phyloP scores from a whole-genome alignment of 2,329 filamentous ascomycete genomes.

The Apiospora koreana region DNA sequence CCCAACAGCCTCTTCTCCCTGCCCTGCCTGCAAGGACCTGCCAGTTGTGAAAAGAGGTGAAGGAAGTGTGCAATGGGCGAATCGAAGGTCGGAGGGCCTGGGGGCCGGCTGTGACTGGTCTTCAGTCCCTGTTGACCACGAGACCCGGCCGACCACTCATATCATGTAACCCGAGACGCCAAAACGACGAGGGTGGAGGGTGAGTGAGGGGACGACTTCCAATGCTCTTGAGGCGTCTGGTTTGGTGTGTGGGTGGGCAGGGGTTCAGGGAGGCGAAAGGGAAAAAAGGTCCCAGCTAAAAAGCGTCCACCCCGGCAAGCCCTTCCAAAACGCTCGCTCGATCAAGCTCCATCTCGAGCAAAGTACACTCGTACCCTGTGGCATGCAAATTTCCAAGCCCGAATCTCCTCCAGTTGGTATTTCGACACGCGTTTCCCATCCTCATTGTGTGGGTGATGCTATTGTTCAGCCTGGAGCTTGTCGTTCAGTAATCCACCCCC shows the following conservation, averaged over 20 bases:
- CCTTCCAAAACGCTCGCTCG: background rate
- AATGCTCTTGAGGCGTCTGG: background rate
- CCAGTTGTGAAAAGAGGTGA: background rate
- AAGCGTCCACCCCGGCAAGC: background rate
- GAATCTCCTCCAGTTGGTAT: background rate
- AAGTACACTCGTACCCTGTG: background rate
- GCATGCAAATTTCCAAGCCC: background rate
- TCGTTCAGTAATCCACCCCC: background rate
- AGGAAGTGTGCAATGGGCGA: background rate
- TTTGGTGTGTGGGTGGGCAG: background rate
- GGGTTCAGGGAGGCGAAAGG: background rate
- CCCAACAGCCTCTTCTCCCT: background rate
- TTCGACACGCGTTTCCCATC: background rate
- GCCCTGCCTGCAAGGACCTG: background rate
- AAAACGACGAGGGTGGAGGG: background rate
- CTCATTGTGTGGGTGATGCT: background rate
- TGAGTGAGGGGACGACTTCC: background rate
- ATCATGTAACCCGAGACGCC: conserved; percentile 6
- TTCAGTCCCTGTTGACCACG: conserved; percentile 4
- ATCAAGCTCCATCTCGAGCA: background rate
- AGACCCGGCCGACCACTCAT: conserved; percentile 2
- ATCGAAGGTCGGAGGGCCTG: background rate
- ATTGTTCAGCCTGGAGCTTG: background rate
- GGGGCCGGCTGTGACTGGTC: background rate
- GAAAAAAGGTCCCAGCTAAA: conserved; percentile 5